Base-by-base conservation (phyloP, 169 alveolate genomes). In the Cryptosporidium viatorum region DNA sequence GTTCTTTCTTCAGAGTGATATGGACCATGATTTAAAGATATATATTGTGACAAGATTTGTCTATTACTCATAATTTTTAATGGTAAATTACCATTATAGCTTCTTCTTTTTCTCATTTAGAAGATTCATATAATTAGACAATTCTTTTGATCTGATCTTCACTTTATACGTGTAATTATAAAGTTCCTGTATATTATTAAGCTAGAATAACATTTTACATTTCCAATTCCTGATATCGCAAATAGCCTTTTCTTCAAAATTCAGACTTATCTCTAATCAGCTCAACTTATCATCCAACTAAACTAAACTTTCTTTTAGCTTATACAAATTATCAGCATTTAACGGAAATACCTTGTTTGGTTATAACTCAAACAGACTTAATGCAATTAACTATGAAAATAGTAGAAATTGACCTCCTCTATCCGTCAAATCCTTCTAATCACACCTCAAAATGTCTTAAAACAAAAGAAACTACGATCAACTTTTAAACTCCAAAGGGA, bases 61-160 rank as follows among this genome's bases (percentile, higher is more conserved):
- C 48, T 67, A 41, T 41, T 43, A 29, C 50, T 65, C 89, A 80
- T 80, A 21, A 80, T 80, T 41, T 65, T 80, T 45, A 65, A 67
- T 80, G 89, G 89, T 26, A 80, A 65, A 45, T 33, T 62, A 67
- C 75, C 89, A 59, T 67, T 43, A 23, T 60, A 16, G 21, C 67
- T 62, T 50, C 67, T 62, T 51, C 67, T 80, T 43, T 29, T 43
- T 65, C 75, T 60, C 74, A 62, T 80, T 16, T 35, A 50, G 33
- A 50, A 48, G 26, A 21, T 2, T 0, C 50, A 69, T 16, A 55
- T 6, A 55, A 35, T 14, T 6, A 21, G 43, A 21, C n/a, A 21
- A 35, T 14, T 51, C n/a, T 41, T 6, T 35, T 21, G 18, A 69
- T 23, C 9, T 21, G 60, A n/a, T 69, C 12, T 50, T 55, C 14